Evolutionary conservation across 78 protist species (phyloP).

Genomic region (Dictyostelium citrinum): DNA sequence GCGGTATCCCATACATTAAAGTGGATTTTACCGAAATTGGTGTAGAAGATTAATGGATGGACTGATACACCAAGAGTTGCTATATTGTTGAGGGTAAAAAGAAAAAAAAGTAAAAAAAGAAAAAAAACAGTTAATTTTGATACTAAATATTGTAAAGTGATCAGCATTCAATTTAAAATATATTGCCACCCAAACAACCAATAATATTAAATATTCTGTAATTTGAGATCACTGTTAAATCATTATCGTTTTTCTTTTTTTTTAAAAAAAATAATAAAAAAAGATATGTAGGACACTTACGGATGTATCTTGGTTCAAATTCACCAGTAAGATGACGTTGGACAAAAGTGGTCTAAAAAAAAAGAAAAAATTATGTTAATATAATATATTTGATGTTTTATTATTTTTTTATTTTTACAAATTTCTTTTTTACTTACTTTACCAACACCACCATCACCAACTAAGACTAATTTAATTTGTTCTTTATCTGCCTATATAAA

Average conservation of each 20-base stretch:
- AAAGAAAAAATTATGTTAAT: neutral
- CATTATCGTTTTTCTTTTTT: neutral
- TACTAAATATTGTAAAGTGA: too few relatives aligned
- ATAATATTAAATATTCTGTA: neutral
- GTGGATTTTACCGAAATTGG: conserved; percentile 94
- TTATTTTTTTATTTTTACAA: neutral
- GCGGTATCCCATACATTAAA: conserved; percentile 99
- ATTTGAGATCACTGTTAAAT: neutral
- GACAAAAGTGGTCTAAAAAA: conserved; percentile 98
- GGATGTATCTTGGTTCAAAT: conserved; percentile 97
- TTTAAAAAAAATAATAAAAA: neutral
- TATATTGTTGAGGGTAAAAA: neutral
- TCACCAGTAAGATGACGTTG: conserved; percentile 99
- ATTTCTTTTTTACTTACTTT: conserved; percentile 10
- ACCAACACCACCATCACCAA: conserved; percentile 88
- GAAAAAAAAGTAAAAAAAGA: neutral
- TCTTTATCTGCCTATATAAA: conserved; percentile 2
- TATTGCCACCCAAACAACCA: neutral
- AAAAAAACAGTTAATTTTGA: neutral
- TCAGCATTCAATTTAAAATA: neutral
- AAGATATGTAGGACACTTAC: conserved; percentile 71
- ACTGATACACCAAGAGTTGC: conserved; percentile 97
- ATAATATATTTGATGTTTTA: neutral
- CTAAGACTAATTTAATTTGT: conserved; percentile 72
- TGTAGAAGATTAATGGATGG: conserved; percentile 95